A percentile compares a stretch with the other conserved stretches of the same genome.
Evolutionary conservation across 2,329 filamentous ascomycete genomes (phyloP).

Genomic region (Aspergillus aculeatus): DNA sequence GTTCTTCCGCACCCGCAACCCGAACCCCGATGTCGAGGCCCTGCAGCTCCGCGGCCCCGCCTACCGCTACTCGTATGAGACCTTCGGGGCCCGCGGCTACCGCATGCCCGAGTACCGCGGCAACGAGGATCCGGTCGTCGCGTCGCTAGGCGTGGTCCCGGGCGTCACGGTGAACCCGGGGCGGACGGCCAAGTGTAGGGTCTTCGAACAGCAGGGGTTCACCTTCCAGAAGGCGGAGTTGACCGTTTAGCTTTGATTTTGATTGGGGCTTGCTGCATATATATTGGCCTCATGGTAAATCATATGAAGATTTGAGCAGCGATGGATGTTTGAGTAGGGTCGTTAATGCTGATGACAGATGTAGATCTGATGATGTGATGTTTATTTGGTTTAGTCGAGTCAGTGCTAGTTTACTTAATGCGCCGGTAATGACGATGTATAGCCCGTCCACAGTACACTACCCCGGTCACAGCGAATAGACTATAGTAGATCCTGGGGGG

Average conservation of each 20-base stretch:
- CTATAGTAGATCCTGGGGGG: too few species aligned
- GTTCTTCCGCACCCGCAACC: conserved; percentile 22
- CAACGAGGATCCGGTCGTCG: conserved; percentile 9
- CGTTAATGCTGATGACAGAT: too few species aligned
- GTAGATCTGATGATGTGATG: too few species aligned
- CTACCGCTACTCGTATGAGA: conserved; percentile 17
- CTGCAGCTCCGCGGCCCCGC: conserved; percentile 21
- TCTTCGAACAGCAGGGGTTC: conserved; percentile 27
- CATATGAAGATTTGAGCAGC: too few species aligned
- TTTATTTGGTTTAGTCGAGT: too few species aligned
- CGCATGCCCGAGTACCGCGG: conserved; percentile 13
- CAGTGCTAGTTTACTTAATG: too few species aligned
- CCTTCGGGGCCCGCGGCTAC: conserved; percentile 17
- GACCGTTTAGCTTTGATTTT: not conserved
- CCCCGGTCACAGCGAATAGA: too few species aligned
- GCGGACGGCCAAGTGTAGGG: conserved; percentile 17
- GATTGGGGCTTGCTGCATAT: too few species aligned
- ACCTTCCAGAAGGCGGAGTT: conserved; percentile 24
- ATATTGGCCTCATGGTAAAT: too few species aligned
- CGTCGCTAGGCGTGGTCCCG: conserved; percentile 20
- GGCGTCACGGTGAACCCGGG: conserved; percentile 13
- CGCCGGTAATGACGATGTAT: too few species aligned
- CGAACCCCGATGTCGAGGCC: conserved; percentile 22
- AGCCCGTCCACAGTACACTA: too few species aligned
- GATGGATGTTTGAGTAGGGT: too few species aligned